Percentiles rank a stretch among this genome's conserved stretches.
Conservation (phyloP, 164 flowering plant species). For the Nymphaea colorata region DNA sequence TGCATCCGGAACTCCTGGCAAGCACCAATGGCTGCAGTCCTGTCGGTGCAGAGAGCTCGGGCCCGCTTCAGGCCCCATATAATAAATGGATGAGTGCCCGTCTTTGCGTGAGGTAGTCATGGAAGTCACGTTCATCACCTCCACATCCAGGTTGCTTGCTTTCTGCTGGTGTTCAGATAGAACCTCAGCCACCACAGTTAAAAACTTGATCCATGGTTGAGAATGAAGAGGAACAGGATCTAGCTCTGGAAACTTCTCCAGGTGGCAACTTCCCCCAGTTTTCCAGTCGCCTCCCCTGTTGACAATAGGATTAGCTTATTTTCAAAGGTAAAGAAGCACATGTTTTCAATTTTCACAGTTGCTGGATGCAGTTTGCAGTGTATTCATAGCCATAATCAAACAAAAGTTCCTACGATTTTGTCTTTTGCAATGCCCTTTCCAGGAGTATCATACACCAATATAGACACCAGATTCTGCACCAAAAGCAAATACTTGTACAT, state of each 20-base stretch:
- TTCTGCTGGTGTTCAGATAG: slow-evolving; percentile 22
- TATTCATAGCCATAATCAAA: neutral
- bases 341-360: neutral
- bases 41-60: slow-evolving; percentile 66
- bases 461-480: too few relatives aligned
- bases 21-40: slow-evolving; percentile 98
- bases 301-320: neutral
- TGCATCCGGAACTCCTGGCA: slow-evolving; percentile 89
- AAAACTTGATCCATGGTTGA: slow-evolving; percentile 25
- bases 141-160: slow-evolving; percentile 13
- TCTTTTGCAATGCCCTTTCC: neutral
- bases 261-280: slow-evolving; percentile 74
- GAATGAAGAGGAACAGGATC: slow-evolving; percentile 37
- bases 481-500: too few relatives aligned
- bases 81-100: slow-evolving; percentile 78
- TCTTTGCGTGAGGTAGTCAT: slow-evolving; percentile 75
- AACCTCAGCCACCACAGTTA: slow-evolving; percentile 22
- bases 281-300: slow-evolving; percentile 84
- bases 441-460: too few relatives aligned
- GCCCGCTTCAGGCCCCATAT: slow-evolving; percentile 28
- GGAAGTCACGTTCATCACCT: slow-evolving; percentile 46
- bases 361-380: neutral
- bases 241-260: slow-evolving; percentile 66
- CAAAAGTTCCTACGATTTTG: neutral
- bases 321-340: neutral